Percentiles rank a stretch among this genome's conserved stretches.
These are phyloP conservation scores for Diddensiella transvaalensis DNA, from an alignment of 805 yeast genomes.

Conservation along the genomic window DNA sequence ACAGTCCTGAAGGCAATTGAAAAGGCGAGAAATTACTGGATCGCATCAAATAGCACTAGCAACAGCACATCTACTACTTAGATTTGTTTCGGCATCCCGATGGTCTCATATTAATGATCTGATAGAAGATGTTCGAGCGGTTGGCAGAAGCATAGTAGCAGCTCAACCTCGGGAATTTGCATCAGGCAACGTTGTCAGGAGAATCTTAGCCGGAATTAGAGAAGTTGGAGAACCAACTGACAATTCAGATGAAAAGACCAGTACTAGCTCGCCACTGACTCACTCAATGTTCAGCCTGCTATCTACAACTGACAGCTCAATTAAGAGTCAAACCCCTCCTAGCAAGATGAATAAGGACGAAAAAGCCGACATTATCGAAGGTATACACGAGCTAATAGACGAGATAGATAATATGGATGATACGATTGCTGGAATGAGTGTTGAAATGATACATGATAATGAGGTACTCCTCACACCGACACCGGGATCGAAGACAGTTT, in stretches of 20 bases:
- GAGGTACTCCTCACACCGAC: constrained; percentile 76
- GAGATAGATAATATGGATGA: constrained; percentile 88
- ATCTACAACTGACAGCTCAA: constrained; percentile 43
- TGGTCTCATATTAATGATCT: constrained; percentile 79
- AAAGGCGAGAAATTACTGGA: constrained; percentile 79
- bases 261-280: constrained; percentile 46
- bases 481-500: constrained; percentile 84
- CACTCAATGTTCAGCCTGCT: constrained; percentile 84
- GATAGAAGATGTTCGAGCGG: constrained; percentile 62
- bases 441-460: constrained; percentile 90
- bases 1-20: constrained; percentile 39
- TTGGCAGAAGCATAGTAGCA: constrained; percentile 60
- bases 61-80: constrained; percentile 79
- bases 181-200: constrained; percentile 85
- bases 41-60: constrained; percentile 81
- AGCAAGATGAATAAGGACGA: constrained; percentile 46
- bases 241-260: constrained; percentile 19
- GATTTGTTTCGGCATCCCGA: constrained; percentile 83
- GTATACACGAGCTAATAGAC: constrained; percentile 86
- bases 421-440: constrained; percentile 84
- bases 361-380: constrained; percentile 84
- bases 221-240: constrained; percentile 69
- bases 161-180: constrained; percentile 90
- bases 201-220: constrained; percentile 80
- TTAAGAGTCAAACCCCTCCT: constrained; percentile 14